Percentiles rank a stretch among this genome's conserved stretches.
phyloP scores from a whole-genome alignment of 2,329 filamentous ascomycete species.

The Gyromitra esculenta region DNA sequence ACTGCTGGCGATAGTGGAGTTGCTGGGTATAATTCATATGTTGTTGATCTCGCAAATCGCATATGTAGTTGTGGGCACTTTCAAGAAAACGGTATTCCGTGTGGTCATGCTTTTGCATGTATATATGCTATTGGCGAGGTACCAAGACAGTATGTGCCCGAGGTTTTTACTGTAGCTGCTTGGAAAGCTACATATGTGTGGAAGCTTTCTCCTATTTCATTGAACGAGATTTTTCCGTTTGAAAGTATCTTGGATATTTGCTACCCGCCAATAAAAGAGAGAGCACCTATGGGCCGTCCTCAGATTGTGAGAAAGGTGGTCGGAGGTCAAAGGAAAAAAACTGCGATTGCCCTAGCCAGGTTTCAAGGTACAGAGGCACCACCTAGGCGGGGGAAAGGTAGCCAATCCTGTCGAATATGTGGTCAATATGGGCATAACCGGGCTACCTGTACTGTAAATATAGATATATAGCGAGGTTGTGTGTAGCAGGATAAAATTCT shows the following conservation, averaged over 20 bases:
- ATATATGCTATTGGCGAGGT: background rate
- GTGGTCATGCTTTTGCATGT: background rate
- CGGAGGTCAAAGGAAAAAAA: background rate
- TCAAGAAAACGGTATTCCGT: constrained; percentile 1
- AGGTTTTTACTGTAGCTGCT: background rate
- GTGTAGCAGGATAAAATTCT: too few relatives aligned
- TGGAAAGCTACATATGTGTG: background rate
- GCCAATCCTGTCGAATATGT: background rate
- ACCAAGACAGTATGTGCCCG: background rate
- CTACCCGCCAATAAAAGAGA: background rate
- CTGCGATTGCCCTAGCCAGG: background rate
- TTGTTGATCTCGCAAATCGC: background rate
- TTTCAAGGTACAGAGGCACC: background rate
- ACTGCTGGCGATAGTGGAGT: background rate
- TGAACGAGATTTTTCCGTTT: background rate
- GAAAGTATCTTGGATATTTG: background rate
- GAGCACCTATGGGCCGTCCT: background rate
- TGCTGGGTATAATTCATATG: background rate
- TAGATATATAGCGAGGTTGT: background rate
- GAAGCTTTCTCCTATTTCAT: background rate
- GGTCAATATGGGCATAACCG: background rate
- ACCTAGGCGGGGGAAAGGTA: background rate
- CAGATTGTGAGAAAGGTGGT: background rate
- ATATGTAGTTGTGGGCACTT: constrained; percentile 6
- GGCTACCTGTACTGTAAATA: background rate